A percentile compares a stretch with the other conserved stretches of the same genome.
Evolutionary conservation across 208 protist genomes (phyloP).

Genomic region (Trypanosoma conorhini): DNA sequence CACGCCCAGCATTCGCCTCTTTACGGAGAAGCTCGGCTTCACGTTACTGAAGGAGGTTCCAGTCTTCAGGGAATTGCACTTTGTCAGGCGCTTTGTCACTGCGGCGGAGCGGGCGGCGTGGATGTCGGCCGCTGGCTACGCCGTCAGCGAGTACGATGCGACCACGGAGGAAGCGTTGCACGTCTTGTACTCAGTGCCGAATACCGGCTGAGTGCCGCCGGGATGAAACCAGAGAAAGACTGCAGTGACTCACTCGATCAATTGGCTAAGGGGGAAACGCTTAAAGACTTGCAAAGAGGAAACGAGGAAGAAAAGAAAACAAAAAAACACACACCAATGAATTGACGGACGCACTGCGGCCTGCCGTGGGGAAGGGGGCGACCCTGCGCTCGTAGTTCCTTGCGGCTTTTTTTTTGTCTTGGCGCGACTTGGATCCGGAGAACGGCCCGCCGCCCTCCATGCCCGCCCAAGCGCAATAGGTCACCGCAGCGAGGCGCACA

Average conservation of each 20-base stretch:
- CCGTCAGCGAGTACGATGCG: slow-evolving; percentile 17
- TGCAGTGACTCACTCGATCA: too few species aligned
- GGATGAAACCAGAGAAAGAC: not conserved
- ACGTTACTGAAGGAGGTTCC: slow-evolving; percentile 56
- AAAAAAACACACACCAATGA: too few species aligned
- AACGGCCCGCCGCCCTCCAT: not conserved
- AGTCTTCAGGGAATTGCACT: slow-evolving; percentile 88
- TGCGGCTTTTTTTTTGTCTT: too few species aligned
- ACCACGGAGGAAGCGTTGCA: slow-evolving; percentile 1
- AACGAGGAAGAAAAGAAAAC: too few species aligned
- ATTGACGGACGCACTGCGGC: too few species aligned
- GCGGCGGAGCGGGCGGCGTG: slow-evolving; percentile 25
- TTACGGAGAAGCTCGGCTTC: slow-evolving; percentile 75
- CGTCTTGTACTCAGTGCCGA: slow-evolving; percentile 9
- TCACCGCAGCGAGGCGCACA: not conserved
- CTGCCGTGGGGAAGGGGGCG: too few species aligned
- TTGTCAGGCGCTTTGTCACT: slow-evolving; percentile 31
- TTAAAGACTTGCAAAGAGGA: too few species aligned
- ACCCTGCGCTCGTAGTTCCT: too few species aligned
- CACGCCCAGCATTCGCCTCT: slow-evolving; percentile 67
- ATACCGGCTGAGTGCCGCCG: not conserved
- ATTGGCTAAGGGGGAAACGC: too few species aligned
- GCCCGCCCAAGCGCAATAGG: not conserved
- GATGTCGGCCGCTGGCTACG: slow-evolving; percentile 36
- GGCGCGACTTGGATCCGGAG: not conserved